These are phyloP conservation scores for Hibiscus tridactylites DNA, from an alignment of 345 rosid genomes.

Conservation along the genomic window DNA sequence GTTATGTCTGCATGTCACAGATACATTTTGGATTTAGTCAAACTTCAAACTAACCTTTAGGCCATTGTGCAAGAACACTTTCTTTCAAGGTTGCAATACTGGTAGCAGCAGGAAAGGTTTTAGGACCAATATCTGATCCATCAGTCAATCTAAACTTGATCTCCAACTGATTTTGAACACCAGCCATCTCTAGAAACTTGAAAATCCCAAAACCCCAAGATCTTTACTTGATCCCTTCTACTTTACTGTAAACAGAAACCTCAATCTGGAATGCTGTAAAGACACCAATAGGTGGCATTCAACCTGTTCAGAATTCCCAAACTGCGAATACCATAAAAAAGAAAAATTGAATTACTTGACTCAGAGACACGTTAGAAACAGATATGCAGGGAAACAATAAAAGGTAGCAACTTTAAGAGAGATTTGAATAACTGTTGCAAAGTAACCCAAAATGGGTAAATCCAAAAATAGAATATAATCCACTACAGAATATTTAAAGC, in stretches of 20 bases:
- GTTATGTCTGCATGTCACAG: background rate
- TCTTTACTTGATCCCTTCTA: slow-evolving; percentile 17
- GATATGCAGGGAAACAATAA: slow-evolving; percentile 1
- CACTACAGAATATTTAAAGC: too few species aligned
- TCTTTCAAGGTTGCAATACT: slow-evolving; percentile 88
- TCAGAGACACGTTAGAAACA: background rate
- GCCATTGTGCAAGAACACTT: slow-evolving; percentile 89
- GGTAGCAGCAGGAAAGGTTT: slow-evolving; percentile 73
- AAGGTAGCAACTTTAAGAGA: slow-evolving; percentile 7
- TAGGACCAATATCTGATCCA: slow-evolving; percentile 96
- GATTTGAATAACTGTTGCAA: slow-evolving; percentile 5
- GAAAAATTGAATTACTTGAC: background rate
- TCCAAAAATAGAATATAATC: slow-evolving; percentile 10
- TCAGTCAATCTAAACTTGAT: slow-evolving; percentile 88
- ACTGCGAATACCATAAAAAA: background rate
- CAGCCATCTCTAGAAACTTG: slow-evolving; percentile 50
- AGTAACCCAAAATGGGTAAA: background rate
- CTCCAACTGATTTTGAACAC: slow-evolving; percentile 73
- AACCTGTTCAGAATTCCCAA: background rate
- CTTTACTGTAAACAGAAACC: slow-evolving; percentile 12
- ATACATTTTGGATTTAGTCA: slow-evolving; percentile 2
- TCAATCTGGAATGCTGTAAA: slow-evolving; percentile 11
- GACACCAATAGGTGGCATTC: background rate
- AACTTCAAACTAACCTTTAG: slow-evolving; percentile 55
- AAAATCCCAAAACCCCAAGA: slow-evolving; percentile 13